Percentiles rank a stretch among this genome's conserved stretches.
Evolutionary conservation across 73 alveolate species (phyloP).

Genomic region (Paramecium sexaurelia): DNA sequence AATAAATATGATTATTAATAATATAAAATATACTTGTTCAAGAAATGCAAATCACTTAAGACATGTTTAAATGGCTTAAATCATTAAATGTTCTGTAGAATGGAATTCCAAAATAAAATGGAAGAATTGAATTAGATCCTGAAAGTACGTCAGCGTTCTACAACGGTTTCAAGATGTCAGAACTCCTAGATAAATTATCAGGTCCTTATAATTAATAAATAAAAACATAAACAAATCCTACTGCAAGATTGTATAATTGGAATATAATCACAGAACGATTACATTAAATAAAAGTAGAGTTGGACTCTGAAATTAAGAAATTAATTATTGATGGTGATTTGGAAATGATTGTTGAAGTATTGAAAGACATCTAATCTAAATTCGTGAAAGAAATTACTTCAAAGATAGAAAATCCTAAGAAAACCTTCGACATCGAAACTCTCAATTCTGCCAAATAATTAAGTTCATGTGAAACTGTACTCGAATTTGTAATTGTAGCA

Average conservation of each 20-base stretch:
- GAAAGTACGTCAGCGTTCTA: conserved; percentile 1
- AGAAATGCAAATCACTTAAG: conserved; percentile 7
- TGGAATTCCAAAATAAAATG: conserved; percentile 52
- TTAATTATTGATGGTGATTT: conserved; percentile 41
- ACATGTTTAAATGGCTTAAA: conserved; percentile 10
- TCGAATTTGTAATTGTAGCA: conserved; percentile 15
- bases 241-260: conserved; percentile 40
- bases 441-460: conserved; percentile 22
- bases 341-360: conserved; percentile 41
- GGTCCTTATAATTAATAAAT: not conserved
- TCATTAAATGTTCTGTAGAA: not conserved
- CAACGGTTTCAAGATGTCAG: conserved; percentile 45
- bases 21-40: not conserved
- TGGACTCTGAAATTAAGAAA: conserved; percentile 2
- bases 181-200: not conserved
- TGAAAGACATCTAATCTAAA: not conserved
- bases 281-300: conserved; percentile 27
- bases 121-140: conserved; percentile 35
- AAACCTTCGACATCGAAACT: conserved; percentile 1
- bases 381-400: not conserved
- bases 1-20: conserved; percentile 5
- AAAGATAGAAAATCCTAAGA: not conserved
- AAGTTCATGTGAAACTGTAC: not conserved
- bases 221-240: conserved; percentile 16
- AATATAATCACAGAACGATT: conserved; percentile 21